Conservation (phyloP, 345 rosid genomes). For the Salix dunnii region DNA sequence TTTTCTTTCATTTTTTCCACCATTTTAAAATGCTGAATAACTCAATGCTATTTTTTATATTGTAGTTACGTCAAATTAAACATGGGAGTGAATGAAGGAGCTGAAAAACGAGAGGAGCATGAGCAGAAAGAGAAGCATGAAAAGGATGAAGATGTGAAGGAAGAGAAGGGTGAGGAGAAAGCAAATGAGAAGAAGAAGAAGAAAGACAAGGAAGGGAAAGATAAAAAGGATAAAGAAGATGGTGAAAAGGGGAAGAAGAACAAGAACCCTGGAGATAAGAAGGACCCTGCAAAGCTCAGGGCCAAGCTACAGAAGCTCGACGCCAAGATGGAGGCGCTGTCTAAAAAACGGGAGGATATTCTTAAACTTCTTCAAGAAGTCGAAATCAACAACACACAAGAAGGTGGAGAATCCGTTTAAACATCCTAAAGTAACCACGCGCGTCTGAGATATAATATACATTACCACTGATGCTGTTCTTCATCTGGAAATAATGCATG, state of each 20-base stretch:
- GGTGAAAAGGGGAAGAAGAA: slow-evolving; percentile 48
- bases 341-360: slow-evolving; percentile 50
- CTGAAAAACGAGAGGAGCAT: slow-evolving; percentile 17
- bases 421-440: not conserved
- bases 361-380: slow-evolving; percentile 43
- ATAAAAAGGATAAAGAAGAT: slow-evolving; percentile 41
- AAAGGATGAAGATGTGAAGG: slow-evolving; percentile 7
- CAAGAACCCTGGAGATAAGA: slow-evolving; percentile 67
- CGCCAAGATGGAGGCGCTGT: slow-evolving; percentile 55
- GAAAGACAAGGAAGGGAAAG: slow-evolving; percentile 27
- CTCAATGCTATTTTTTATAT: not conserved
- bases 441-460: no score
- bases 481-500: no score
- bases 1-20: no score
- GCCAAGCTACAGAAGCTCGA: slow-evolving; percentile 62
- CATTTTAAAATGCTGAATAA: not conserved
- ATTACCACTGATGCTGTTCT: no score
- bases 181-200: slow-evolving; percentile 31
- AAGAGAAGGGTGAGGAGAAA: slow-evolving; percentile 20
- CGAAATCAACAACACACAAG: slow-evolving; percentile 25
- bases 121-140: slow-evolving; percentile 30
- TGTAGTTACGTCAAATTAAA: not conserved
- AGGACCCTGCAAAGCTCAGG: slow-evolving; percentile 56
- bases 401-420: not conserved
- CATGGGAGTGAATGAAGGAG: slow-evolving; percentile 30